Evolutionary conservation across 768 basidiomycete genomes (phyloP), one percentile per base, ranked within the genome.

Genomic region (Lactifluus piperatus): DNA sequence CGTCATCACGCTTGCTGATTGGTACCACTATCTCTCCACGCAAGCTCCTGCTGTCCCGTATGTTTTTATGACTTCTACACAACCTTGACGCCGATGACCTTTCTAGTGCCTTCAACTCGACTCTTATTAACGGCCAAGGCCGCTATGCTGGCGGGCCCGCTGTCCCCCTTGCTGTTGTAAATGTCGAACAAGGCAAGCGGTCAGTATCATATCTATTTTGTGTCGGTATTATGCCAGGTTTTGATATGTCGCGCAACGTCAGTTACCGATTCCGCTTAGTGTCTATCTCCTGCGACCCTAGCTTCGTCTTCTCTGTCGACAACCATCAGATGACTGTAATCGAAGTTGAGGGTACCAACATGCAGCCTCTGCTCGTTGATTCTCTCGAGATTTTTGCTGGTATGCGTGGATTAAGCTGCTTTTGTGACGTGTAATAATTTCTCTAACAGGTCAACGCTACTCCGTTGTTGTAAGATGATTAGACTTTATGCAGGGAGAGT

Each of bases 101-200:
- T 41, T 51, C 6, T 6, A 54, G 51, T 20, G n/a, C 49, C n/a
- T 54, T 74, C 1, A 67, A 80, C 56, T 70, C 80, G 11, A 78
- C 76, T 0, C 64, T 84, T 7, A 80, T 84, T 51, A 83, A 83
- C 48, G 81, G 81, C 0, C 64, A 65, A 7, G 82, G 82, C 24
- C 76, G 80, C 45, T 75, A 65, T 44, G 8, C 63, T 7, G 74
- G 71, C 9, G 80, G 80, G 3, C 76, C 80, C 4, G 30, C 62
- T n/a, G 64, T 69, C 3, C 63, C 70, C 3, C 71, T 83, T 30
- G 65, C 82, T 0, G 72, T 83, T 4, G 68, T 84, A 60, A 72
- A 72, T 37, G 79, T 84, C 24, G 45, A 68, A 4, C 61, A 57
- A 0, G 74, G 75, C 16, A 54, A 48, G 47, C 65, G 69, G 56